Percentiles rank a stretch among this genome's conserved stretches.
Conservation (phyloP, 2,329 filamentous ascomycete species). For the Venturia pyrina region DNA sequence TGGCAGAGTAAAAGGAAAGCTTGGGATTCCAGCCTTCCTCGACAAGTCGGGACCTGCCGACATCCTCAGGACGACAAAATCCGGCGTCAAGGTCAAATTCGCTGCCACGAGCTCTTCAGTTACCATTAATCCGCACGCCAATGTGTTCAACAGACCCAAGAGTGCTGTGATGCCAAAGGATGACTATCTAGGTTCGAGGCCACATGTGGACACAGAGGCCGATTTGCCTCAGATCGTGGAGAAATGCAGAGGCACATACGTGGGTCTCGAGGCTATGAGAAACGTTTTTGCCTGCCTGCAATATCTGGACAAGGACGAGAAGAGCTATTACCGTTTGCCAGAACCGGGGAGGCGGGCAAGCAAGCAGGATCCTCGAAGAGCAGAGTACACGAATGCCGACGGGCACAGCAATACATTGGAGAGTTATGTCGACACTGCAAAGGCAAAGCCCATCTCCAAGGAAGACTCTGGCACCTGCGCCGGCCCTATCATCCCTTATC, state of each 20-base stretch:
- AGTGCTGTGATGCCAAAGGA: constrained; percentile 41
- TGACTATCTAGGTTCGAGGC: constrained; percentile 41
- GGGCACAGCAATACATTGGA: constrained; percentile 29
- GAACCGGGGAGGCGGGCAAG: constrained; percentile 29
- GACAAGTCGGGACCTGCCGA: constrained; percentile 31
- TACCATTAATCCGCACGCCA: constrained; percentile 41
- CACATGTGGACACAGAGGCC: constrained; percentile 43
- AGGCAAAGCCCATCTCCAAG: constrained; percentile 20
- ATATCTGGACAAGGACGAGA: constrained; percentile 39
- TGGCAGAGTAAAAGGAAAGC: constrained; percentile 28
- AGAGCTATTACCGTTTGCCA: constrained; percentile 42
- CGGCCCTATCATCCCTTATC: constrained; percentile 46
- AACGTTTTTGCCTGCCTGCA: constrained; percentile 43
- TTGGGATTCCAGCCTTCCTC: constrained; percentile 31
- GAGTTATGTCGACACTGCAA: constrained; percentile 27
- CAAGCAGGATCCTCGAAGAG: constrained; percentile 30
- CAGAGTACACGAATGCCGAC: constrained; percentile 34
- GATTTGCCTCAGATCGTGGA: constrained; percentile 43
- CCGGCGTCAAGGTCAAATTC: constrained; percentile 33
- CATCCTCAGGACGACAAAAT: constrained; percentile 30
- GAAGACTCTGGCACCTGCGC: constrained; percentile 40
- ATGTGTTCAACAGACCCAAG: constrained; percentile 44
- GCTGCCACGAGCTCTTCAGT: constrained; percentile 30
- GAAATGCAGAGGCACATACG: constrained; percentile 42
- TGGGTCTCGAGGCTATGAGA: constrained; percentile 45